A percentile compares a stretch with the other conserved stretches of the same genome.
phyloP scores from a whole-genome alignment of 805 yeast genomes.

The Spathaspora gorwiae region DNA sequence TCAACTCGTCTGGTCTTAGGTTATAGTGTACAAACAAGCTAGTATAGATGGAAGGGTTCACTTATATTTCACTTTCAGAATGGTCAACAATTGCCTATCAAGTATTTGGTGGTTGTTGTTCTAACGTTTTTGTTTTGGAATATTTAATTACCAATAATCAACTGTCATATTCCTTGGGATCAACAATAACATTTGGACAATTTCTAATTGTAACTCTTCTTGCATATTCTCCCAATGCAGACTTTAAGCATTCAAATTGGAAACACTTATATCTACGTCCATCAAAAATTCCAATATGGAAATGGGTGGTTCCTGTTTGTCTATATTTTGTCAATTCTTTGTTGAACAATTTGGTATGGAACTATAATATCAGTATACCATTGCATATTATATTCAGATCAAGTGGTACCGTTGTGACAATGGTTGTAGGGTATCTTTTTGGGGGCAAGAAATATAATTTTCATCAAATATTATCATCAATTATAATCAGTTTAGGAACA shows the following conservation, averaged over 20 bases:
- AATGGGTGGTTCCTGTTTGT: conserved; percentile 44
- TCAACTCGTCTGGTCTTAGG: too few relatives aligned
- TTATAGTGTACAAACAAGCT: too few relatives aligned
- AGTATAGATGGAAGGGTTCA: background rate
- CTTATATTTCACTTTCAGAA: conserved; percentile 2
- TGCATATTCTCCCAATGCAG: conserved; percentile 35
- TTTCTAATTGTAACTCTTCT: conserved; percentile 49
- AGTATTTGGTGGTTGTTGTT: conserved; percentile 72
- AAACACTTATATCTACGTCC: conserved; percentile 24
- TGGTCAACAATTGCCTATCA: conserved; percentile 15
- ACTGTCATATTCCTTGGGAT: conserved; percentile 35
- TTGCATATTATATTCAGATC: conserved; percentile 64
- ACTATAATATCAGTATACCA: conserved; percentile 57
- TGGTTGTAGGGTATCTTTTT: conserved; percentile 50
- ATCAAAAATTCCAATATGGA: conserved; percentile 36
- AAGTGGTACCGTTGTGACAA: conserved; percentile 57
- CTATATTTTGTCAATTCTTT: conserved; percentile 49
- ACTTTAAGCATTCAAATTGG: conserved; percentile 11
- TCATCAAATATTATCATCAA: conserved; percentile 47
- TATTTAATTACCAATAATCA: conserved; percentile 29
- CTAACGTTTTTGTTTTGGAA: conserved; percentile 64
- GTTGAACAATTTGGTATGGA: conserved; percentile 56
- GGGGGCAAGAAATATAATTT: conserved; percentile 41
- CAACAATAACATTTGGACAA: conserved; percentile 54
- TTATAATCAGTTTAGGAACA: conserved; percentile 53